Evolutionary conservation across 805 yeast species (phyloP), one percentile per base, ranked within the genome.

Genomic region (Candida germanica): DNA sequence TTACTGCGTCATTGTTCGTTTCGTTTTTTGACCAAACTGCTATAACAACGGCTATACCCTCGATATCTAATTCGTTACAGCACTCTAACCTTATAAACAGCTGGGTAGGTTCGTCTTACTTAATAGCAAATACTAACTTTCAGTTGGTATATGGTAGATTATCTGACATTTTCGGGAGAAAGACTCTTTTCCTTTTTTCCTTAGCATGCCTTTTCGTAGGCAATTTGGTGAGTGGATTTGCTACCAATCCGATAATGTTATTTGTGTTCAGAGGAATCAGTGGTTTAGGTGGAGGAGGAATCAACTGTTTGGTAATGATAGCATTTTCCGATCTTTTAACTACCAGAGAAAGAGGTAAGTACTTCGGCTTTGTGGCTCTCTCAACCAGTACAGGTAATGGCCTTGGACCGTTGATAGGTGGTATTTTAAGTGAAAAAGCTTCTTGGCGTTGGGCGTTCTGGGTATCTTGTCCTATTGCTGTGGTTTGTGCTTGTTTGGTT

Each of bases 101-200:
- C 20, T 83, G 91, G 89, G 79, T 82, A 2, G 88, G 88, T 3
- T 77, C 88, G 0, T 73, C 85, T 0, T 80, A 81, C 38, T 63
- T 85, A 25, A 58, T 84, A 17, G 80, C 91, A 2, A 78, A 77
- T 42, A 75, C 86, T 2, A 83, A 85, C 2, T 80, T 83, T 54
- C 89, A 83, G 56, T 88, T 88, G 1, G 53, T 83, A 20, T 80
- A 77, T 36, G 93, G 93, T 4, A 74, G 81, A 37, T 61, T 83
- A 26, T 73, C 83, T 27, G 93, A 85, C 46, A 73, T 84, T 14
- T 64, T 72, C 44, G 83, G 84, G 4, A 59, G 84, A 33, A 69
- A 69, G 36, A 55, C 59, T 7, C 64, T 73, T 10, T 53, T 77
- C 8, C 39, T 75, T 3, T 43, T 59, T 27, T 73, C 75, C 1